These are phyloP conservation scores for Aureobasidium melanogenum DNA, from an alignment of 2,329 filamentous ascomycete genomes.

Conservation along the genomic window DNA sequence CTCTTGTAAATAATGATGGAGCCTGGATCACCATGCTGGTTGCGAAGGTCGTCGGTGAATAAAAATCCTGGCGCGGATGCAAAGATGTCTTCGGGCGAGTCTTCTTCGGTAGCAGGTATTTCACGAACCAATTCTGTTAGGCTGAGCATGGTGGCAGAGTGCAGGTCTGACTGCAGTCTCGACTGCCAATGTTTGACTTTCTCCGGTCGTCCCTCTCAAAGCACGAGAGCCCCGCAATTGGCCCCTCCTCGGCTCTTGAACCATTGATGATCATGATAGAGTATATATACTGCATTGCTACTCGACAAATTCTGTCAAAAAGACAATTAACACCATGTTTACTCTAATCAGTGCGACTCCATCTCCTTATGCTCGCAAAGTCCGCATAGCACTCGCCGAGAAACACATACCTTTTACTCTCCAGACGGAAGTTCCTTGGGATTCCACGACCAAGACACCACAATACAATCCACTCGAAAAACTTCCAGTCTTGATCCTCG, in stretches of 20 bases:
- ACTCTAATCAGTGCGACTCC: conserved; percentile 28
- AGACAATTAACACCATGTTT: conserved; percentile 15
- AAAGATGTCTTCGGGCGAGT: conserved; percentile 42
- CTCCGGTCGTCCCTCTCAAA: not conserved
- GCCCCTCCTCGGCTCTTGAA: not conserved
- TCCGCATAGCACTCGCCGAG: conserved; percentile 31
- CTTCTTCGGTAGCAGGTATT: conserved; percentile 6
- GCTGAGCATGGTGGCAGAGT: conserved; percentile 14
- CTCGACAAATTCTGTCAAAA: not conserved
- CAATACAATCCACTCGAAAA: conserved; percentile 34
- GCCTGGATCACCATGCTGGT: conserved; percentile 55
- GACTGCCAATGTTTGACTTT: not conserved
- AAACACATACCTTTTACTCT: conserved; percentile 33
- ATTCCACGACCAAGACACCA: conserved; percentile 30
- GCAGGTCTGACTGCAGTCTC: not conserved
- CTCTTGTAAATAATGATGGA: conserved; percentile 49
- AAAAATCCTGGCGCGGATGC: conserved; percentile 51
- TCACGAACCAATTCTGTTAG: conserved; percentile 22
- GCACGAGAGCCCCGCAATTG: not conserved
- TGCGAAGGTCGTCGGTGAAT: conserved; percentile 59
- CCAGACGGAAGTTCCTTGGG: conserved; percentile 36
- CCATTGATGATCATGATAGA: not conserved
- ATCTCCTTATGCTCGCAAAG: conserved; percentile 34
- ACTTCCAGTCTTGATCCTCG: conserved; percentile 29
- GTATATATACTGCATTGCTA: not conserved